Evolutionary conservation across 108 stramenopile species (phyloP).

Genomic region (Cyclotella sp.): DNA sequence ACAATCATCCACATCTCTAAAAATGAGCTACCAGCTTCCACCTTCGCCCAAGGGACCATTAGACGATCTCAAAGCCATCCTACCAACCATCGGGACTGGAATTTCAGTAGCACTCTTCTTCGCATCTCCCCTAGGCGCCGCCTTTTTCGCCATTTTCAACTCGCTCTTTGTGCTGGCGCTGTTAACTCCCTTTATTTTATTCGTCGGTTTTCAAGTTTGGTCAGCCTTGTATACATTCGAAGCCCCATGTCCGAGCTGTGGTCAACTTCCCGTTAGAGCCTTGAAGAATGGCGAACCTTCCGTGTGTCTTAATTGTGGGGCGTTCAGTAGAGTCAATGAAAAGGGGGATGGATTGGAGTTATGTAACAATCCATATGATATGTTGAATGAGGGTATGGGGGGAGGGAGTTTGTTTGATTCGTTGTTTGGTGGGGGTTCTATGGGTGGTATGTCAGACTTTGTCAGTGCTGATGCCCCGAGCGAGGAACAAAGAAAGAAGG

Average conservation of each 20-base stretch:
- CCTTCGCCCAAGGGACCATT: slow-evolving; percentile 41
- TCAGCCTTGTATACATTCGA: slow-evolving; percentile 65
- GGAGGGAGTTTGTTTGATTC: slow-evolving; percentile 52
- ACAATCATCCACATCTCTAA: slow-evolving; percentile 19
- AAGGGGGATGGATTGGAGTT: slow-evolving; percentile 54
- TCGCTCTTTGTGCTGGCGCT: slow-evolving; percentile 67
- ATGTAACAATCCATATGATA: slow-evolving; percentile 55
- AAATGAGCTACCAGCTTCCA: slow-evolving; percentile 46
- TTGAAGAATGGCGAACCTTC: slow-evolving; percentile 59
- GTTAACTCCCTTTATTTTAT: slow-evolving; percentile 59
- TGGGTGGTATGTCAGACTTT: slow-evolving; percentile 25
- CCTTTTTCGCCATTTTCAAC: slow-evolving; percentile 78
- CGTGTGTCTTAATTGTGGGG: slow-evolving; percentile 76
- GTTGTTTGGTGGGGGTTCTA: slow-evolving; percentile 38
- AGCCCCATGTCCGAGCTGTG: slow-evolving; percentile 77
- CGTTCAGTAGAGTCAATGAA: slow-evolving; percentile 55
- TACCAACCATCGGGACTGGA: slow-evolving; percentile 42
- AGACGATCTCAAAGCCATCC: slow-evolving; percentile 35
- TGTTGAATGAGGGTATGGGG: slow-evolving; percentile 51
- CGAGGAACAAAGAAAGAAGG: slow-evolving; percentile 40
- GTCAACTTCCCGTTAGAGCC: slow-evolving; percentile 53
- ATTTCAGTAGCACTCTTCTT: slow-evolving; percentile 59
- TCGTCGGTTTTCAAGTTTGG: slow-evolving; percentile 69
- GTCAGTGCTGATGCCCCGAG: slow-evolving; percentile 18
- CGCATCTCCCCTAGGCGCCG: slow-evolving; percentile 68